Evolutionary conservation across 352 stramenopile species (phyloP).

Genomic region (Phytophthora cactorum): DNA sequence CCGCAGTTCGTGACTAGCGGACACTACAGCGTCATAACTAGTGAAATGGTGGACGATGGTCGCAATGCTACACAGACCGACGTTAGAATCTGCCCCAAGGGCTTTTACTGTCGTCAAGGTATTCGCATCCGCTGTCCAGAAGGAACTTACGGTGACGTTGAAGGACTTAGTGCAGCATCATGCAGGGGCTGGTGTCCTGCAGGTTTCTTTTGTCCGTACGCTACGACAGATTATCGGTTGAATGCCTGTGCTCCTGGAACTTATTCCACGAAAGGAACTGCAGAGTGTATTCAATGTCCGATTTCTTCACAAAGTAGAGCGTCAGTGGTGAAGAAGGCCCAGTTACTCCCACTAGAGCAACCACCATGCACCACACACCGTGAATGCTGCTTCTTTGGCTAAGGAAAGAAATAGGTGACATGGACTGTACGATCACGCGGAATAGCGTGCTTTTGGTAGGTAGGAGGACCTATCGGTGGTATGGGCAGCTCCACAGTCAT

Average conservation of each 20-base stretch:
- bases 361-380: slow-evolving; percentile 43
- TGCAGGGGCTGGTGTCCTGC: slow-evolving; percentile 76
- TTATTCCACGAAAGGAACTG: slow-evolving; percentile 51
- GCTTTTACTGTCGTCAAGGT: slow-evolving; percentile 79
- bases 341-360: slow-evolving; percentile 25
- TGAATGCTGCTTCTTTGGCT: slow-evolving; percentile 45
- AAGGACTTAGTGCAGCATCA: slow-evolving; percentile 51
- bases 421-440: too few species aligned
- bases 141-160: slow-evolving; percentile 62
- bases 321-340: slow-evolving; percentile 29
- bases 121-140: slow-evolving; percentile 69
- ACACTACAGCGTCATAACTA: slow-evolving; percentile 59
- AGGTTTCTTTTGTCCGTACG: slow-evolving; percentile 72
- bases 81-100: slow-evolving; percentile 58
- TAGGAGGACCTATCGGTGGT: too few species aligned
- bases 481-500: too few species aligned
- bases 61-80: slow-evolving; percentile 62
- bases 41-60: slow-evolving; percentile 37
- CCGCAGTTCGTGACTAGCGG: slow-evolving; percentile 50
- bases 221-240: slow-evolving; percentile 48
- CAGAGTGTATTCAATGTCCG: slow-evolving; percentile 54
- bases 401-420: background rate
- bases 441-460: too few species aligned
- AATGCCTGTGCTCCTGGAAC: slow-evolving; percentile 53
- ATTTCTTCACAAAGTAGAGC: slow-evolving; percentile 22